phyloP scores from a whole-genome alignment of 2,329 filamentous ascomycete species.

The Fusarium odoratissimum region DNA sequence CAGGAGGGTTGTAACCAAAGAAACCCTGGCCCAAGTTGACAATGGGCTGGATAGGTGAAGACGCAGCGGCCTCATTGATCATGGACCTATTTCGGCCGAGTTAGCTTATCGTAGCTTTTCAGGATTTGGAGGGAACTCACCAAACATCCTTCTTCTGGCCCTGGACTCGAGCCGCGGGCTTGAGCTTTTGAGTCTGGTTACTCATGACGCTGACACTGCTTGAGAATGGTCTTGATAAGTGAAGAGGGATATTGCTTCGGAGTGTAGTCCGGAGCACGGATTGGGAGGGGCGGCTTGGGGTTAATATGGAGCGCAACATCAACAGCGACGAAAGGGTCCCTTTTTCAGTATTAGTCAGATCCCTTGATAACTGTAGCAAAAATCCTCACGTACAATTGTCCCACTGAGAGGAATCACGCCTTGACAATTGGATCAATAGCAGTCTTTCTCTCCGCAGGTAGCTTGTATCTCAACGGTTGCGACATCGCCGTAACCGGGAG shows the following conservation, averaged over 20 bases:
- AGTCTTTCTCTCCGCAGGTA: neutral
- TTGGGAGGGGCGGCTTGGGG: constrained; percentile 30
- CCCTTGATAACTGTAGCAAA: neutral
- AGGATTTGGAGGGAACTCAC: constrained; percentile 48
- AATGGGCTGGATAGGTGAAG: constrained; percentile 72
- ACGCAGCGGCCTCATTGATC: constrained; percentile 73
- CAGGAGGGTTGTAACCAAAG: constrained; percentile 93
- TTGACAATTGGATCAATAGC: constrained; percentile 5
- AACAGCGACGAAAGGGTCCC: constrained; percentile 20
- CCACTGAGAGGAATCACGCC: constrained; percentile 3
- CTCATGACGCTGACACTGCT: constrained; percentile 53
- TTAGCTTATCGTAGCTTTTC: constrained; percentile 6
- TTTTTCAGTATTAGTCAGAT: constrained; percentile 23
- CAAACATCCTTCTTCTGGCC: constrained; percentile 65
- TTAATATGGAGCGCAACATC: constrained; percentile 46
- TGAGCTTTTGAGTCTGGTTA: constrained; percentile 56
- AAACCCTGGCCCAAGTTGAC: constrained; percentile 76
- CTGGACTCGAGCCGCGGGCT: constrained; percentile 62
- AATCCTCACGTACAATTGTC: constrained; percentile 3
- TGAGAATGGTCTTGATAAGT: constrained; percentile 33
- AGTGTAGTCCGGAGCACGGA: constrained; percentile 35
- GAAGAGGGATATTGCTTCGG: constrained; percentile 35
- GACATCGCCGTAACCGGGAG: constrained; percentile 43
- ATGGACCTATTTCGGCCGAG: constrained; percentile 62
- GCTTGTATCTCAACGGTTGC: constrained; percentile 20